Evolutionary conservation across 495 filamentous ascomycete genomes (phyloP), one percentile per base, ranked within the genome.

Genomic region (Aspergillus affinis): DNA sequence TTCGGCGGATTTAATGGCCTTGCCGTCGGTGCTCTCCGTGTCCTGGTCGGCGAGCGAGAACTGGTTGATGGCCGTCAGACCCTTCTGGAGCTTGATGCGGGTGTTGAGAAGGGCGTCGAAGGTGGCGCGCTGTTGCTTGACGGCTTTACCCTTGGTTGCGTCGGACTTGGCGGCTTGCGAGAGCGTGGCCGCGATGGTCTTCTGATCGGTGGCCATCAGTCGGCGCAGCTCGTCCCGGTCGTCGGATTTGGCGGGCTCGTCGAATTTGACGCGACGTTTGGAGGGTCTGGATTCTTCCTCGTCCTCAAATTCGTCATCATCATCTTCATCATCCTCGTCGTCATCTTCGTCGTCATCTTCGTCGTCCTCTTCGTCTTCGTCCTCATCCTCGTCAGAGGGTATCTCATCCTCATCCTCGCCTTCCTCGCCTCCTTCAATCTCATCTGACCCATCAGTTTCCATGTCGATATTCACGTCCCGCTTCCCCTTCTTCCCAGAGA

Each of bases 81-180:
- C 90, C 71, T 97, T 97, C 66, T 98, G 94, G 8, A 98, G 75
- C 58, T 90, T 88, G 65, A 98, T 96, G 7, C 94, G 86, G 20
- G 88, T 82, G 72, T 94, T 92, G 19, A 98, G 82, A 3, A 98
- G 83, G 2, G 88, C 81, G 62, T 98, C 93, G 68, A 97, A 98
- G 12, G 86, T 87, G 53, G 84, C 85, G 55, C 91, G 84, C 72
- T 98, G 94, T 52, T 83, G 75, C 64, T 90, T 91, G 30, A 98
- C 89, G 2, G 93, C 93, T 59, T 78, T 78, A 21, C 94, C 94
- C 77, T 98, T 98, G 12, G 84, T 82, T 2, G 88, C 83, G 72
- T 98, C 94, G 50, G 83, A 83, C 68, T 88, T 85, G 45, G 87
- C 89, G 9, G 90, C 87, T 66, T 88, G 79, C 2, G 88, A 86